Evolutionary conservation across 345 rosid genomes (phyloP).

Genomic region (Linum trigynum): DNA sequence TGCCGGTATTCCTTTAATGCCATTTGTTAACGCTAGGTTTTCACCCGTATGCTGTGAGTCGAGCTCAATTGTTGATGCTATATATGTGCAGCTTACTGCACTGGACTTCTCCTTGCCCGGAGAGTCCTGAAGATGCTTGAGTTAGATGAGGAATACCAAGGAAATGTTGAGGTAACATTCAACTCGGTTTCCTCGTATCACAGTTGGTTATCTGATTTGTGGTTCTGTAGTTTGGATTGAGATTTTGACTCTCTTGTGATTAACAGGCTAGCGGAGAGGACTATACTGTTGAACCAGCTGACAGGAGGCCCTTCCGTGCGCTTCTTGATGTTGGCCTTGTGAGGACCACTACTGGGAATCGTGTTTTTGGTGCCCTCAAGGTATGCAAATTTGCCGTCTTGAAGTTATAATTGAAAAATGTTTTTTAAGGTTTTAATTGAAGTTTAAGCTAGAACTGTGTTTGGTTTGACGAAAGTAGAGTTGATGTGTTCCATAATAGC

Average conservation of each 20-base stretch:
- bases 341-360: conserved; percentile 50
- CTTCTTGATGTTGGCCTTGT: conserved; percentile 59
- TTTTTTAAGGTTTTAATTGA: no score
- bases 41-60: no score
- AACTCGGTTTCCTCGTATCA: background rate
- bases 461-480: no score
- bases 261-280: conserved; percentile 73
- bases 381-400: conserved; percentile 19
- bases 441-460: no score
- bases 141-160: conserved; percentile 58
- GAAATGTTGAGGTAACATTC: conserved; percentile 48
- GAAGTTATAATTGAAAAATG: background rate
- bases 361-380: conserved; percentile 34
- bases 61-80: no score
- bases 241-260: background rate
- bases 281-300: conserved; percentile 59
- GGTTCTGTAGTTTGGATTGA: background rate
- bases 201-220: background rate
- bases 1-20: conserved; percentile 36
- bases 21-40: no score
- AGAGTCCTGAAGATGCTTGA: conserved; percentile 54
- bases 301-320: conserved; percentile 17
- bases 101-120: conserved; percentile 20
- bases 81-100: conserved; percentile 43
- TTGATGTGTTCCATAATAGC: no score